These are phyloP conservation scores for Clonostachys chloroleuca DNA, from an alignment of 2,329 filamentous ascomycete species.

Conservation along the genomic window DNA sequence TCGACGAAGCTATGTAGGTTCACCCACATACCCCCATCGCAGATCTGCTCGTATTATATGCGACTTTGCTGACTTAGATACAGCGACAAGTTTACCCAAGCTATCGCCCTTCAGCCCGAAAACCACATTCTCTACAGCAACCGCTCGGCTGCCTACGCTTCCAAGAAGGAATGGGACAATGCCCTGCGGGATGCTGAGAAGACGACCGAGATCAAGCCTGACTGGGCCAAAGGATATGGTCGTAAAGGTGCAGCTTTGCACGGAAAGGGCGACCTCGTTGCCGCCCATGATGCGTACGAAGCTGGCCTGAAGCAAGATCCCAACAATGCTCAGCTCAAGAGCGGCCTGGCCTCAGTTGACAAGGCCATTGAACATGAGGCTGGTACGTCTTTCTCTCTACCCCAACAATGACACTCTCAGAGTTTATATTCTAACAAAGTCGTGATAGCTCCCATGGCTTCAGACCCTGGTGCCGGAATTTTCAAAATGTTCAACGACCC, in stretches of 20 bases:
- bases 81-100: conserved; percentile 91
- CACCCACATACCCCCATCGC: background rate
- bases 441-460: conserved; percentile 27
- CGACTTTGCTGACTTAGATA: conserved; percentile 9
- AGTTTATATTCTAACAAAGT: conserved; percentile 3
- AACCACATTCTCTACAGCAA: conserved; percentile 99
- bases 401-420: background rate
- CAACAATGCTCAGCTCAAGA: conserved; percentile 88
- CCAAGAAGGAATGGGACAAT: conserved; percentile 80
- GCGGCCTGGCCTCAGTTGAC: conserved; percentile 78
- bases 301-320: conserved; percentile 92
- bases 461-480: conserved; percentile 71
- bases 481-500: conserved; percentile 94
- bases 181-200: conserved; percentile 89
- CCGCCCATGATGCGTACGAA: conserved; percentile 85
- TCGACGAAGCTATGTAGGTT: conserved; percentile 88
- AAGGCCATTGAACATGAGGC: conserved; percentile 70
- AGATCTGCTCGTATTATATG: background rate
- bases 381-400: conserved; percentile 24
- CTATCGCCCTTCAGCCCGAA: conserved; percentile 78
- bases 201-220: conserved; percentile 90
- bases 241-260: conserved; percentile 90
- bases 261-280: conserved; percentile 79
- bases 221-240: conserved; percentile 97
- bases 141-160: conserved; percentile 82